Evolutionary conservation across 2,329 filamentous ascomycete species (phyloP), one percentile per base, ranked within the genome.

Genomic region (Venturia effusa): DNA sequence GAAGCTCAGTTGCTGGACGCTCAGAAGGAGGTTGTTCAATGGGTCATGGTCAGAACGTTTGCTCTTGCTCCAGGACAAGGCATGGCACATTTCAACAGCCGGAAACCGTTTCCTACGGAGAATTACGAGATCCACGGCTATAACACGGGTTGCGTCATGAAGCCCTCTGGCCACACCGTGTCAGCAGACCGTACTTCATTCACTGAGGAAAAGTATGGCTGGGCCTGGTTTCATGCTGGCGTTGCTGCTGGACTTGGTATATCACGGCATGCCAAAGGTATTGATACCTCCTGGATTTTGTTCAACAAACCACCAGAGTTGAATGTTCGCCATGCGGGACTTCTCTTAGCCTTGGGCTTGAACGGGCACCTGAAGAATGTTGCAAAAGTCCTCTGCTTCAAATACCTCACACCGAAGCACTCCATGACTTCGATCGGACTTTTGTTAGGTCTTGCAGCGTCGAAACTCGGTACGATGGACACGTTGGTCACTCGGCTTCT

Each of bases 341-440:
- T 99, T 67, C 77, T 99, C 54, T 81, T 99, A 0, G 94, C 92
- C 4, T 81, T 99, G 4, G 94, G 94, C 3, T 79, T 99, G 30
- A 97, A 97, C 69, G 95, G 94, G 0, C 95, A 99, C 76, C 79
- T 99, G n/a, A 94, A 90, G 69, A 88, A 86, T 8, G 84, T 99
- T 34, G 94, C 94, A 2, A 97, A 97, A 78, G 99, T 94, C 93
- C 88, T 99, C 54, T 93, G 92, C 10, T 99, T 97, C 82, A 97
- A 97, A 72, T 99, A 99, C 69, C 80, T 99, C n/a, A 99, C 94
- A 0, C 93, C 94, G 1, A 99, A 99, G 71, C 95, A 99, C 74
- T 96, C 92, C 32, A 99, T 99, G 94, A 97, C 94, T 30, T 97
- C 94, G 0, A 93, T 99, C 63, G 94, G 94, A 11, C 80, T 99